phyloP scores from a whole-genome alignment of 148 eudicot species.

The Camellia granthamiana region DNA sequence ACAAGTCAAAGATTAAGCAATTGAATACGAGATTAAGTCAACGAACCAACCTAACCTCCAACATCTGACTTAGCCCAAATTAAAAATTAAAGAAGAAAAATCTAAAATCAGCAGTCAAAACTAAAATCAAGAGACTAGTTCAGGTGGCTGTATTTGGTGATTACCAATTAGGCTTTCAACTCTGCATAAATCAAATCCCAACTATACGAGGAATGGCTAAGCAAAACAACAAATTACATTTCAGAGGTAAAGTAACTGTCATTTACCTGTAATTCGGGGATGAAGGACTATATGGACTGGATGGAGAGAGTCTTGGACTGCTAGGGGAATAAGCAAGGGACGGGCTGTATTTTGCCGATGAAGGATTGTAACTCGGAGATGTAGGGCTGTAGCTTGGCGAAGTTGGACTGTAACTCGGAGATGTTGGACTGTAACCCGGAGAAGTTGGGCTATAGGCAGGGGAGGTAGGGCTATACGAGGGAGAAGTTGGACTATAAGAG shows the following conservation, averaged over 20 bases:
- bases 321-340: conserved; percentile 61
- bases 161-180: not conserved
- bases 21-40: not conserved
- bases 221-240: not conserved
- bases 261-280: conserved; percentile 58
- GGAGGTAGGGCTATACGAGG: conserved; percentile 52
- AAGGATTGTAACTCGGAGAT: conserved; percentile 40
- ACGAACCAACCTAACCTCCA: not conserved
- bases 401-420: conserved; percentile 57
- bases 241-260: not conserved
- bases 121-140: not conserved
- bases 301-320: conserved; percentile 53
- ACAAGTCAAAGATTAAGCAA: not conserved
- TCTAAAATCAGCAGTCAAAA: not conserved
- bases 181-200: not conserved
- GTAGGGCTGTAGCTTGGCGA: conserved; percentile 45
- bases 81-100: not conserved
- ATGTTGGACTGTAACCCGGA: conserved; percentile 54
- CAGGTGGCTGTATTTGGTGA: not conserved
- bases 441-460: conserved; percentile 61
- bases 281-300: conserved; percentile 65
- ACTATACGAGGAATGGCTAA: not conserved
- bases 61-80: not conserved
- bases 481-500: conserved; percentile 55
- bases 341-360: not conserved